Base-by-base conservation (phyloP, 2,329 filamentous ascomycete species). In the Zymoseptoria passerinii region DNA sequence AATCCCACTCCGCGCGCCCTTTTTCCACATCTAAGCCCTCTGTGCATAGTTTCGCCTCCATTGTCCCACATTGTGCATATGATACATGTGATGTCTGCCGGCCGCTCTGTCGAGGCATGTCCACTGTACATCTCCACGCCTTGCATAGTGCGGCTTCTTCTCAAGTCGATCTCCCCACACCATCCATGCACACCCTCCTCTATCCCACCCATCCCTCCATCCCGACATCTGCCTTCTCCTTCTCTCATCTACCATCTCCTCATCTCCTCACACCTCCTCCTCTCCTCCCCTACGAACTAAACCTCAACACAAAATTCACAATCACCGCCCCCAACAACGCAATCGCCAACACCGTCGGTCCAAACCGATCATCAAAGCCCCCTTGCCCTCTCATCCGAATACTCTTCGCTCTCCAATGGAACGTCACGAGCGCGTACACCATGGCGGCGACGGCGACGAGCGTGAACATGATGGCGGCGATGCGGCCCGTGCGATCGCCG, bases 361-460 rank as follows among this genome's bases (percentile, higher is more conserved):
- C 94, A 69, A 96, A 92, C 49, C 92, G 84, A 78, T 99, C 94
- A 73, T 99, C 94, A 72, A 99, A 97, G 20, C 94, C 94, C 56
- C 90, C 90, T 79, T 96, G 92, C 8, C 94, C 94, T 64, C 92
- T 83, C 76, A 89, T 83, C 58, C 94, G 80, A 71, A 99, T 99
- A 65, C 89, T 95, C 75, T 89, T 91, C 27, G 94, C 94, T 63
- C 94, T 82, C 94, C 94, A 99, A 74, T 99, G 94, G 77, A 96
- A 99, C 29, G 92, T 97, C 61, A 90, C 82, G 9, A 99, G 80
- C 5, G 94, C 94, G 74, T 99, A 99, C 49, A 95, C 78, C 91
- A 99, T 96, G 50, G 92, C 90, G 55, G 88, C 83, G 85, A 99
- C 92, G 63, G 92, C 90, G 57, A 99, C 92, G 66, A 91, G 79